phyloP scores from a whole-genome alignment of 805 yeast genomes.

The Wickerhamiella nectarea region DNA sequence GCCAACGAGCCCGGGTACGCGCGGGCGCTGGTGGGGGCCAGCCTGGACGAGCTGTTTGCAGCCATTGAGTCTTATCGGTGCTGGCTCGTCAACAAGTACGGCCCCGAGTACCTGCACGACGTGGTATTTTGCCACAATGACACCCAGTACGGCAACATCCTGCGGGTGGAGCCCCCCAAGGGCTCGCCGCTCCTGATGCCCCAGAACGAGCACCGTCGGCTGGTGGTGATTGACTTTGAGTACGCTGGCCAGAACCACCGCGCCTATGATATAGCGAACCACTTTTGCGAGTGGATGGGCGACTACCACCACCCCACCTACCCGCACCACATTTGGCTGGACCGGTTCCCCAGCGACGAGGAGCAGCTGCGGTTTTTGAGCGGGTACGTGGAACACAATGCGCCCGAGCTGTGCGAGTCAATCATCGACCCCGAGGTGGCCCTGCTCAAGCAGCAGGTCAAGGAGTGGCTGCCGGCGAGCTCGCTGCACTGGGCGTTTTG shows the following conservation, averaged over 20 bases:
- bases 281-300: slow-evolving; percentile 94
- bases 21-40: slow-evolving; percentile 10
- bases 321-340: slow-evolving; percentile 40
- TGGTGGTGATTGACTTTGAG: slow-evolving; percentile 93
- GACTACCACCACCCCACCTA: slow-evolving; percentile 59
- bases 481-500: slow-evolving; percentile 77
- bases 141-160: slow-evolving; percentile 87
- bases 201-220: slow-evolving; percentile 44
- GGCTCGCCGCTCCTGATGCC: slow-evolving; percentile 40
- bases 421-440: slow-evolving; percentile 35
- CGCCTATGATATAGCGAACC: slow-evolving; percentile 84
- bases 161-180: slow-evolving; percentile 40
- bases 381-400: slow-evolving; percentile 51
- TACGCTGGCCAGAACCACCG: slow-evolving; percentile 85
- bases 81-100: slow-evolving; percentile 48
- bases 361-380: slow-evolving; percentile 59
- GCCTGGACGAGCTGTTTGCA: slow-evolving; percentile 32
- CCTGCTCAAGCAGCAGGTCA: slow-evolving; percentile 46
- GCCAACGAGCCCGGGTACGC: slow-evolving; percentile 25
- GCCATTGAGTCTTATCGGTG: slow-evolving; percentile 39
- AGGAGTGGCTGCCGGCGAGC: slow-evolving; percentile 69
- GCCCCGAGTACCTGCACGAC: slow-evolving; percentile 25
- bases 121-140: slow-evolving; percentile 89
- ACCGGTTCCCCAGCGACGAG: slow-evolving; percentile 50
- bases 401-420: slow-evolving; percentile 22